These are phyloP conservation scores for Lecanosticta acicola DNA, from an alignment of 2,329 filamentous ascomycete species.

Conservation along the genomic window DNA sequence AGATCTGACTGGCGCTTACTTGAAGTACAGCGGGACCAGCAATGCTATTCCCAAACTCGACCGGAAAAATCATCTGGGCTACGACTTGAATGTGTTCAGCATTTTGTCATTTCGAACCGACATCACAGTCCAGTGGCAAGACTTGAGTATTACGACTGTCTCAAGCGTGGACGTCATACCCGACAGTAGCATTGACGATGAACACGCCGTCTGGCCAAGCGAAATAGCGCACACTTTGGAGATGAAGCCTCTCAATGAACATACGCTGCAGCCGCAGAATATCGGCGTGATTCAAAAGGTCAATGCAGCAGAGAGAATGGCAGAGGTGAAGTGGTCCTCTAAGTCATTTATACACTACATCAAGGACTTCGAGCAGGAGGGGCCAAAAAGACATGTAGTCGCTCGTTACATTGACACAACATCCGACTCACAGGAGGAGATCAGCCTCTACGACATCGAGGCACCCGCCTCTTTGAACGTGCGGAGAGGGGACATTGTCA, in stretches of 20 bases:
- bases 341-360: conserved; percentile 54
- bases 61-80: conserved; percentile 46
- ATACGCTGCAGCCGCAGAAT: conserved; percentile 36
- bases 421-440: conserved; percentile 38
- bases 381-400: conserved; percentile 28
- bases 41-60: conserved; percentile 43
- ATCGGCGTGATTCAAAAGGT: conserved; percentile 55
- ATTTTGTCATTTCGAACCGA: conserved; percentile 46
- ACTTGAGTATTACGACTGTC: conserved; percentile 47
- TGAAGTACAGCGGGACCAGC: conserved; percentile 45
- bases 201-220: conserved; percentile 53
- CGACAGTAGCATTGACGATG: conserved; percentile 48
- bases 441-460: conserved; percentile 55
- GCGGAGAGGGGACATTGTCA: conserved; percentile 49
- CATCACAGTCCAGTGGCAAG: conserved; percentile 56
- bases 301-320: conserved; percentile 51
- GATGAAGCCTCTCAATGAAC: conserved; percentile 13
- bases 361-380: conserved; percentile 43
- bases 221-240: conserved; percentile 39
- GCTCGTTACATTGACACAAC: conserved; percentile 16
- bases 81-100: conserved; percentile 54
- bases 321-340: conserved; percentile 50
- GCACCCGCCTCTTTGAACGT: conserved; percentile 46
- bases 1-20: conserved; percentile 45
- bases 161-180: conserved; percentile 44